phyloP scores from a whole-genome alignment of 768 basidiomycete genomes.

The Amanita inopinata region DNA sequence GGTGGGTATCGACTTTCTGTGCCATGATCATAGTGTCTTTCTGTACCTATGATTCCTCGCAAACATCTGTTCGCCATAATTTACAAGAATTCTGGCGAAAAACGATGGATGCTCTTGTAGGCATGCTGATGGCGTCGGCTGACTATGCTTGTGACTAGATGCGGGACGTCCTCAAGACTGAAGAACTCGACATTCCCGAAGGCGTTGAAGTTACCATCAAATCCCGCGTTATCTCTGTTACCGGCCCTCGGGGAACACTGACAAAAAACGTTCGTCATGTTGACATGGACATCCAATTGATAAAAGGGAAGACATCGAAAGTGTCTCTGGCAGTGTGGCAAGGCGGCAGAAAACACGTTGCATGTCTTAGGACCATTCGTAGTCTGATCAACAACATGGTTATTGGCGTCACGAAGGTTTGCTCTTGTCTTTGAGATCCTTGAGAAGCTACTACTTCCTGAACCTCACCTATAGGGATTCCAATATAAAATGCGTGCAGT shows the following conservation, averaged over 20 bases:
- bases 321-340: conserved; percentile 96
- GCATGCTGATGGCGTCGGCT: conserved; percentile 24
- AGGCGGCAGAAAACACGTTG: conserved; percentile 96
- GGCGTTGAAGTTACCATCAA: conserved; percentile 82
- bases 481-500: conserved; percentile 99
- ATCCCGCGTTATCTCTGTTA: conserved; percentile 84
- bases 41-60: background rate
- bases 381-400: conserved; percentile 97
- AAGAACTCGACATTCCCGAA: conserved; percentile 85
- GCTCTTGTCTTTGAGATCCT: conserved; percentile 9
- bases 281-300: conserved; percentile 84
- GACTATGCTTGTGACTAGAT: conserved; percentile 49
- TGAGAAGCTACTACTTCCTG: background rate
- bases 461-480: conserved; percentile 65
- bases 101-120: conserved; percentile 25
- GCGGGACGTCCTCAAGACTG: conserved; percentile 88
- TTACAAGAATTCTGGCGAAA: conserved; percentile 11
- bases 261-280: conserved; percentile 90
- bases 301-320: conserved; percentile 70
- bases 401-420: conserved; percentile 89
- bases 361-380: conserved; percentile 93
- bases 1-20: conserved; percentile 25
- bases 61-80: conserved; percentile 18
- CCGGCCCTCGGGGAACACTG: conserved; percentile 87
- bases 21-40: background rate